Evolutionary conservation across 352 stramenopile species (phyloP).

Genomic region (Phytophthora pseudosyringae): DNA sequence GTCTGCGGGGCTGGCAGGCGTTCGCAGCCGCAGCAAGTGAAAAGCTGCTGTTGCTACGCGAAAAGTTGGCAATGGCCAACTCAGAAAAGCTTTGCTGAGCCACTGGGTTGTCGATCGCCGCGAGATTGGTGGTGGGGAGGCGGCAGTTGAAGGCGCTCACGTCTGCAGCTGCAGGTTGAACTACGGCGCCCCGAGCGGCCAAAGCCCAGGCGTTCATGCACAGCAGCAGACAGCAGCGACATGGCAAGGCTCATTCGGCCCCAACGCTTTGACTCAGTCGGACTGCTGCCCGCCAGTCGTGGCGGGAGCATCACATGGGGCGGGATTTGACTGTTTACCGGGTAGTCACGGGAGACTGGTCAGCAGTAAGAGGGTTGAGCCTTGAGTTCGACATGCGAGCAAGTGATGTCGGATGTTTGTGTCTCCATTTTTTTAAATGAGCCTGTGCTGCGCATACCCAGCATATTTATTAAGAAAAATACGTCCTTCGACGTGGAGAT

Average conservation of each 20-base stretch:
- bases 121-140: conserved; percentile 10
- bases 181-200: conserved; percentile 4
- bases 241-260: conserved; percentile 2
- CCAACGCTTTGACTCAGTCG: neutral
- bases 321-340: neutral
- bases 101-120: conserved; percentile 13
- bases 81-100: conserved; percentile 27
- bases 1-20: neutral
- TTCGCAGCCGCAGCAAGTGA: neutral
- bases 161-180: conserved; percentile 23
- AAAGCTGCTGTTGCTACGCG: neutral
- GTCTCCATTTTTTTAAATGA: no score
- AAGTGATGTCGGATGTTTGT: no score
- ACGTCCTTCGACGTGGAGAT: no score
- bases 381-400: no score
- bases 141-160: conserved; percentile 12
- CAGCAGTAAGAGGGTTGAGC: no score
- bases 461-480: no score
- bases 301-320: neutral
- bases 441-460: no score
- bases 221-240: conserved; percentile 20
- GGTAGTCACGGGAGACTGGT: no score
- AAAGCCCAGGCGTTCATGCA: conserved; percentile 12
- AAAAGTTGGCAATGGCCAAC: conserved; percentile 8
- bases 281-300: conserved; percentile 15